phyloP scores from a whole-genome alignment of 495 filamentous ascomycete genomes.

The Cercophora samala region DNA sequence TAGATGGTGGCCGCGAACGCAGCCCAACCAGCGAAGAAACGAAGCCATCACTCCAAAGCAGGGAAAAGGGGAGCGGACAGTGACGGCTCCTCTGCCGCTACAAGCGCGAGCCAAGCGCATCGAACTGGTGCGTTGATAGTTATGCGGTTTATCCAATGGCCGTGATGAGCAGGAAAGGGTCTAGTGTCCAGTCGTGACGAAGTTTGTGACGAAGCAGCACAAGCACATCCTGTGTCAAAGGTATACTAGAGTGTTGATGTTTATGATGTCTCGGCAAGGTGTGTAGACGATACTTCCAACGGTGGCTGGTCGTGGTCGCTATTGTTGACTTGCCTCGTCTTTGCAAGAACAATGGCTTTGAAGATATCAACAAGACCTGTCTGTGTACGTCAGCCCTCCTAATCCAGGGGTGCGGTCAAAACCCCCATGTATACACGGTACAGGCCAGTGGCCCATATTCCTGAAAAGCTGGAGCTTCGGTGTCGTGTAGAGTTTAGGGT shows the following conservation, averaged over 20 bases:
- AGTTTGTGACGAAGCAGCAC: too few species aligned
- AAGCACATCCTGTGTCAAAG: not conserved
- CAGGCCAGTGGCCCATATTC: not conserved
- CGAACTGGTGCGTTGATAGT: not conserved
- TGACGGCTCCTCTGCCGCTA: conserved; percentile 2
- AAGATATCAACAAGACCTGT: not conserved
- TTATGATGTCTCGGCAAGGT: too few species aligned
- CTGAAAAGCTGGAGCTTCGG: not conserved
- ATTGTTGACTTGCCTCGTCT: not conserved
- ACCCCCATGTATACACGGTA: too few species aligned
- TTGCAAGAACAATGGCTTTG: not conserved
- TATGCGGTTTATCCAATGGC: not conserved
- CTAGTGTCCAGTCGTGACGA: too few species aligned
- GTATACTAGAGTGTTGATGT: not conserved
- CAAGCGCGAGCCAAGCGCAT: not conserved
- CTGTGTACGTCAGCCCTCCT: too few species aligned
- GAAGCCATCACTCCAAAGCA: conserved; percentile 2
- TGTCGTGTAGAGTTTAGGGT: not conserved
- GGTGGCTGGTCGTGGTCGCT: not conserved
- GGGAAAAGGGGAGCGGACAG: not conserved
- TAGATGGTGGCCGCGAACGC: conserved; percentile 15
- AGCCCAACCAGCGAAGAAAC: conserved; percentile 5
- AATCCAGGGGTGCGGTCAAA: not conserved
- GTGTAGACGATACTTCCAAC: too few species aligned
- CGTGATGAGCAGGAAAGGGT: not conserved